Conservation (phyloP, 208 protist genomes). For the Acanthamoeba quina region DNA sequence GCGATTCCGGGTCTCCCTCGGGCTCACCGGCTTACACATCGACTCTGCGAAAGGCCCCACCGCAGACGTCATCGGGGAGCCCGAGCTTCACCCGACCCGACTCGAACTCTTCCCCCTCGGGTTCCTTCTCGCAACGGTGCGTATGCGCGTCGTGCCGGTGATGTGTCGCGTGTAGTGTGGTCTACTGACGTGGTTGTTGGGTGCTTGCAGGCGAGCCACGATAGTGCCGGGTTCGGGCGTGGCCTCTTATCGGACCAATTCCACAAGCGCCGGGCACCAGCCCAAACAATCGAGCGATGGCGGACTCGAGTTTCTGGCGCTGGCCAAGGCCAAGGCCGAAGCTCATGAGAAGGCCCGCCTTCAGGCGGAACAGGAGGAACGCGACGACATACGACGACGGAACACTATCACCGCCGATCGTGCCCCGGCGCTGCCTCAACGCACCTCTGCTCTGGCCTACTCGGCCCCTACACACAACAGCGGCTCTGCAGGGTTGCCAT, state of each 20-base stretch:
- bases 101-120: neutral
- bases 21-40: constrained; percentile 2
- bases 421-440: neutral
- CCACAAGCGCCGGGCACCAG: neutral
- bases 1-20: neutral
- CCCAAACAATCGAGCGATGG: neutral
- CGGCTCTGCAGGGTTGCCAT: no score
- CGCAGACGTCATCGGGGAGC: neutral
- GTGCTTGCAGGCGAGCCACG: constrained; percentile 3
- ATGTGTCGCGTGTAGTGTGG: neutral
- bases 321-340: constrained; percentile 54
- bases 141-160: neutral
- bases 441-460: neutral
- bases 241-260: neutral
- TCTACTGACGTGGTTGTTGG: neutral
- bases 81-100: neutral
- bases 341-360: constrained; percentile 24
- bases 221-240: constrained; percentile 20
- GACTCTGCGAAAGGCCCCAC: neutral
- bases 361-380: neutral
- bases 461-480: neutral
- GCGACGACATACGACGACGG: neutral
- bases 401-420: constrained; percentile 8
- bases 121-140: neutral
- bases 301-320: constrained; percentile 46